Evolutionary conservation across 495 filamentous ascomycete species (phyloP), one percentile per base, ranked within the genome.

Genomic region (Pseudevernia furfuracea): DNA sequence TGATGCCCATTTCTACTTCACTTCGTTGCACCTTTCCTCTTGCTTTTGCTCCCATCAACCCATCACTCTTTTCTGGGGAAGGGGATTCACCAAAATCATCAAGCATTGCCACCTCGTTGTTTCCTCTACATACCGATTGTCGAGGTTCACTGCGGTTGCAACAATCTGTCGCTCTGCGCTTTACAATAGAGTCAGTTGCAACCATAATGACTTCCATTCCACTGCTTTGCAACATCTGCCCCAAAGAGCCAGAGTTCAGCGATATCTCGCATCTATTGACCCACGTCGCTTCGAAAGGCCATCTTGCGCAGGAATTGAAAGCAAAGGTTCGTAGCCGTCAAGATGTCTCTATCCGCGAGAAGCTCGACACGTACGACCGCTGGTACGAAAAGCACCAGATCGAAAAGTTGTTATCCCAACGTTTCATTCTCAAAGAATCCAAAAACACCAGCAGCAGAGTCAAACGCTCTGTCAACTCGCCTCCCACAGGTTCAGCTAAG

Each of bases 241-340:
- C 86, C 9, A 88, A 87, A 67, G 83, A 81, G 61, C 89, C 90
- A 15, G 77, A 71, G 46, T 97, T 96, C 75, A 94, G 91, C 59
- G 92, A 97, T 71, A 75, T 90, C 39, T 95, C 91, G 21, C 92
- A 96, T 70, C 79, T 96, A 32, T 80, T 97, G 63, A 97, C 92
- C 39, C 92, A 97, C 69, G 81, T 95, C 23, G 81, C 85, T 32
- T 96, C 91, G 59, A 96, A 96, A 70, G 86, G 85, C 41, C 92
- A 97, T 72, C 75, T 96, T 15, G 82, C 89, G 21, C 79, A 88
- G 67, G 81, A 87, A 58, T 89, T 88, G 80, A 89, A 88, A 67
- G 76, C 89, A 43, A 80, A 87, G 65, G 80, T 96, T 60, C 81
- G 80, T 63, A 80, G 84, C 57, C 75, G 80, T 36, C 76, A 80